phyloP scores from a whole-genome alignment of 345 rosid species.

The rapeseed (Brassica napus) region DNA sequence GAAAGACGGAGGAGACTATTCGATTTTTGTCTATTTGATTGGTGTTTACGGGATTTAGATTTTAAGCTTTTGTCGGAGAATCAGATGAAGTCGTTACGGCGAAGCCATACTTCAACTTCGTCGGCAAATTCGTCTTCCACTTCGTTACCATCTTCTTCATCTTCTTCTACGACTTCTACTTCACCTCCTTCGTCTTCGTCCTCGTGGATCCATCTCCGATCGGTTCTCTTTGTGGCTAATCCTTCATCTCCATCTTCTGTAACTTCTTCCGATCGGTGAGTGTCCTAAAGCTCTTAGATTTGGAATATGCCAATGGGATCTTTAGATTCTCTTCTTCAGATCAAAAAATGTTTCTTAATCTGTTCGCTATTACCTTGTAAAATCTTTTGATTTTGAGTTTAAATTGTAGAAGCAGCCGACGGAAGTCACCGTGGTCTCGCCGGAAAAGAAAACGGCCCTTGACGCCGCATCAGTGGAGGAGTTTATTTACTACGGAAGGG shows the following conservation, averaged over 20 bases:
- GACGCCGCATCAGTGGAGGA: slow-evolving; percentile 79
- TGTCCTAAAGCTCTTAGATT: slow-evolving; percentile 16
- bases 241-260: slow-evolving; percentile 82
- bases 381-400: not conserved
- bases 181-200: slow-evolving; percentile 45
- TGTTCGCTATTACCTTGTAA: not conserved
- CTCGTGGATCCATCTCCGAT: slow-evolving; percentile 84
- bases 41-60: not conserved
- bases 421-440: slow-evolving; percentile 97
- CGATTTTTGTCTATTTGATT: not conserved
- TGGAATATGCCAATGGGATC: slow-evolving; percentile 20
- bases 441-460: slow-evolving; percentile 78
- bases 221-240: slow-evolving; percentile 78
- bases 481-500: slow-evolving; percentile 75
- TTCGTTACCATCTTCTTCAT: slow-evolving; percentile 42
- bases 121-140: slow-evolving; percentile 41
- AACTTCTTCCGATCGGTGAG: slow-evolving; percentile 87
- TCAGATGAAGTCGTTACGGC: slow-evolving; percentile 82
- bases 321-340: slow-evolving; percentile 22
- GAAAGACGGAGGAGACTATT: slow-evolving; percentile 8
- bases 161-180: slow-evolving; percentile 50
- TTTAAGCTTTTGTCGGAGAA: not conserved
- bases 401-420: slow-evolving; percentile 56
- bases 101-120: slow-evolving; percentile 72
- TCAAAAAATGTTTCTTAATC: no score